Evolutionary conservation across 768 basidiomycete genomes (phyloP).

Genomic region (Erythrobasidium yunnanense): DNA sequence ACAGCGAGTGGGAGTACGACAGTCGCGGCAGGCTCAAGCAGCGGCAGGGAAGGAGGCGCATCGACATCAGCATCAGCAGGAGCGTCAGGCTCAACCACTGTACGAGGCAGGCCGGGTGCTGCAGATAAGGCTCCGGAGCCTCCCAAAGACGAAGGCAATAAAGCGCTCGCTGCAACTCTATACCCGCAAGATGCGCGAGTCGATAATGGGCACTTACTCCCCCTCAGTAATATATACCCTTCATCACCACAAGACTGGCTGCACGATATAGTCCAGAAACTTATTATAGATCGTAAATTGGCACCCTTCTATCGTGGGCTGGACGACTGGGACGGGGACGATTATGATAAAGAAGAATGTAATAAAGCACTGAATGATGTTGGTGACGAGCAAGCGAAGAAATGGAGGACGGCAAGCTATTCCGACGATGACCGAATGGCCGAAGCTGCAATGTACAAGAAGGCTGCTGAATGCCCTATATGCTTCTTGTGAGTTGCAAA

Average conservation of each 20-base stretch:
- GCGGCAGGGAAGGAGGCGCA: not conserved
- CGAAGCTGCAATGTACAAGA: constrained; percentile 38
- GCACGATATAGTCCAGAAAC: constrained; percentile 68
- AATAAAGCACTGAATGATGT: constrained; percentile 28
- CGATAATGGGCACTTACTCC: constrained; percentile 67
- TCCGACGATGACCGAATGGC: constrained; percentile 30
- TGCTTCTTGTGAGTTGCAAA: constrained; percentile 73
- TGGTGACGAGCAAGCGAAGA: constrained; percentile 33
- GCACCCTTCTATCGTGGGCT: constrained; percentile 94
- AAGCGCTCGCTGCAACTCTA: not conserved
- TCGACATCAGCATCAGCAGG: not conserved
- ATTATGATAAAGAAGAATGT: constrained; percentile 28
- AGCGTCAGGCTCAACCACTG: not conserved
- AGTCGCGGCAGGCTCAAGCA: not conserved
- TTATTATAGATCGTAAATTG: constrained; percentile 75
- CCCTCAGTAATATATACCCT: constrained; percentile 61
- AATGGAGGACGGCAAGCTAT: constrained; percentile 18
- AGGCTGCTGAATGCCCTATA: constrained; percentile 76
- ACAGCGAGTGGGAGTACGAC: not conserved
- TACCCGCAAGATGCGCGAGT: constrained; percentile 19
- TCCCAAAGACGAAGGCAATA: not conserved
- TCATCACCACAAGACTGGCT: constrained; percentile 79
- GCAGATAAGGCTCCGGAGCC: not conserved
- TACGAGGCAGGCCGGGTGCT: no score
- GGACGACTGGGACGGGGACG: constrained; percentile 59